A percentile compares a stretch with the other conserved stretches of the same genome.
These are phyloP conservation scores for Vaccinium darrowii DNA, from an alignment of 148 eudicot genomes.

Conservation along the genomic window DNA sequence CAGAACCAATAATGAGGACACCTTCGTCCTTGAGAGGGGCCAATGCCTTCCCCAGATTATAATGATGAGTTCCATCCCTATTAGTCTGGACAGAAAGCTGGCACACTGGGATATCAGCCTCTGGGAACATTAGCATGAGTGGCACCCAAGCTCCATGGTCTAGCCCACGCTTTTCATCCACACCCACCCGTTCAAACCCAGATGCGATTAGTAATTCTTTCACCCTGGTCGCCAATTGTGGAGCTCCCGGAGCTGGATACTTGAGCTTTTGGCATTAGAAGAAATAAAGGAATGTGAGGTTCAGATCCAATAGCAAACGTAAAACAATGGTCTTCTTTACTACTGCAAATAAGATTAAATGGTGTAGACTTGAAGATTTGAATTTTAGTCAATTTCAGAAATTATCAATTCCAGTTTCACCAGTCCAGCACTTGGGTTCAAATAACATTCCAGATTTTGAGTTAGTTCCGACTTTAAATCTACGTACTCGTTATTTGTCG, in stretches of 20 bases:
- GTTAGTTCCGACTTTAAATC: not conserved
- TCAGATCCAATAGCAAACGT: not conserved
- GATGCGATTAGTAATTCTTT: conserved; percentile 53
- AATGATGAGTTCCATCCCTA: conserved; percentile 60
- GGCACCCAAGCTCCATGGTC: conserved; percentile 95
- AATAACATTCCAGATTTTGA: not conserved
- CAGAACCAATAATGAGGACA: conserved; percentile 79
- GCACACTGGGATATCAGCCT: conserved; percentile 86
- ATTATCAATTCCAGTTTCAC: not conserved
- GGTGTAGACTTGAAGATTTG: not conserved
- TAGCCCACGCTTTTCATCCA: conserved; percentile 74
- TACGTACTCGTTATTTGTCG: not conserved
- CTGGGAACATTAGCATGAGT: conserved; percentile 88
- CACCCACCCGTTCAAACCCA: conserved; percentile 45
- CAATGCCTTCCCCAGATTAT: conserved; percentile 70
- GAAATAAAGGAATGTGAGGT: not conserved
- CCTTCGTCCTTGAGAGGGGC: conserved; percentile 76
- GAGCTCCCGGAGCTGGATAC: conserved; percentile 90
- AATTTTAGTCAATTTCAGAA: not conserved
- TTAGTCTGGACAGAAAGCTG: conserved; percentile 67
- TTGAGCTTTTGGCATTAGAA: conserved; percentile 50
- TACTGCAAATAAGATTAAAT: not conserved
- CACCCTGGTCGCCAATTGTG: conserved; percentile 64
- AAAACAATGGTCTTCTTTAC: not conserved
- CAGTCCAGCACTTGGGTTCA: too few relatives aligned